These are phyloP conservation scores for Pythium oligandrum DNA, from an alignment of 352 stramenopile species.

Conservation along the genomic window DNA sequence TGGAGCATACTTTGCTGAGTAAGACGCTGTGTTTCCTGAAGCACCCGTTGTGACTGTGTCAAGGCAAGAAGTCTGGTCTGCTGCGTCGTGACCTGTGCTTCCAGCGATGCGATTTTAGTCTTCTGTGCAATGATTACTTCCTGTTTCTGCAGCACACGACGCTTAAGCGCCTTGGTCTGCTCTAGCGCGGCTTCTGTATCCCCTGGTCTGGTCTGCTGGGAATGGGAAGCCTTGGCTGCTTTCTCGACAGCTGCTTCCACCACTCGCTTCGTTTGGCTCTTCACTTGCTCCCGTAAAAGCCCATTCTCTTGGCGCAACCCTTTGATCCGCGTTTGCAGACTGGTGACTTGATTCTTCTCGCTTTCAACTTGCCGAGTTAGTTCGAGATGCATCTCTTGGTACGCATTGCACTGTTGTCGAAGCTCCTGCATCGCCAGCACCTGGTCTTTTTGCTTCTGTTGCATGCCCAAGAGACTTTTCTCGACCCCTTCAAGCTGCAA, in stretches of 20 bases:
- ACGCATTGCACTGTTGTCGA: slow-evolving; percentile 25
- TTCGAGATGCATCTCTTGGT: slow-evolving; percentile 29
- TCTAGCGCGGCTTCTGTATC: background rate
- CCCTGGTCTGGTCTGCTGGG: too few relatives aligned
- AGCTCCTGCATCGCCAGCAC: slow-evolving; percentile 27
- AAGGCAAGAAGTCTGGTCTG: slow-evolving; percentile 33
- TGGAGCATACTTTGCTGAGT: slow-evolving; percentile 14
- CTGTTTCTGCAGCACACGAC: slow-evolving; percentile 55
- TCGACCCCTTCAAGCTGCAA: slow-evolving; percentile 20
- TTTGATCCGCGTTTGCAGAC: slow-evolving; percentile 28
- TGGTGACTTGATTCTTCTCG: slow-evolving; percentile 20
- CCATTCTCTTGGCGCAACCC: slow-evolving; percentile 29
- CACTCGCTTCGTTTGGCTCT: slow-evolving; percentile 11
- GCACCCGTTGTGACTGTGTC: slow-evolving; percentile 29
- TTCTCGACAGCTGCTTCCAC: slow-evolving; percentile 6
- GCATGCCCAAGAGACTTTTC: slow-evolving; percentile 19
- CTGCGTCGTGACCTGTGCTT: slow-evolving; percentile 27
- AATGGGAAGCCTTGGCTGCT: background rate
- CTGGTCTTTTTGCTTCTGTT: slow-evolving; percentile 41
- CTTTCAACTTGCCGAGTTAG: slow-evolving; percentile 30
- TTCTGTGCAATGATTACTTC: slow-evolving; percentile 42
- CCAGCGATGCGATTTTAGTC: slow-evolving; percentile 27
- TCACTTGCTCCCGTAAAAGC: slow-evolving; percentile 21
- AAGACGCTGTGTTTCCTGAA: slow-evolving; percentile 28
- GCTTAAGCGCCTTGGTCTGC: slow-evolving; percentile 38